phyloP scores from a whole-genome alignment of 2,329 filamentous ascomycete genomes.

The Calcarisporium arbuscula region DNA sequence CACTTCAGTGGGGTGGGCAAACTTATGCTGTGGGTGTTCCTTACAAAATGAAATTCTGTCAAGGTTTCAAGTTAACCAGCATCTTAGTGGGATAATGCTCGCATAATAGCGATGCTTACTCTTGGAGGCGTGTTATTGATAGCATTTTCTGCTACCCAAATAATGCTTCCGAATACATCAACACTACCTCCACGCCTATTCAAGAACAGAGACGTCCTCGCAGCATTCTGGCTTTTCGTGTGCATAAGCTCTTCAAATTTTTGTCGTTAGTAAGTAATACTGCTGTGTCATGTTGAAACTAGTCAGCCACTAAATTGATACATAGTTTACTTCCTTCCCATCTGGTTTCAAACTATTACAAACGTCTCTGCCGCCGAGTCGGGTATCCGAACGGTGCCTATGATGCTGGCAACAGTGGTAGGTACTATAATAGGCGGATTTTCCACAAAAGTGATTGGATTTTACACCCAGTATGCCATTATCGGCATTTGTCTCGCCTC shows the following conservation, averaged over 20 bases:
- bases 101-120: slow-evolving; percentile 37
- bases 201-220: slow-evolving; percentile 29
- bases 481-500: too few relatives aligned
- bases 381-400: slow-evolving; percentile 17
- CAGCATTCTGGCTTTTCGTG: slow-evolving; percentile 21
- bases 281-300: slow-evolving; percentile 24
- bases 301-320: slow-evolving; percentile 30
- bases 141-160: slow-evolving; percentile 32
- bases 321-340: slow-evolving; percentile 36
- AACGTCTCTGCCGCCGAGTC: slow-evolving; percentile 17
- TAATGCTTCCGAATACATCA: slow-evolving; percentile 25
- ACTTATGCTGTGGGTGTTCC: slow-evolving; percentile 19
- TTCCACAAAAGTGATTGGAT: too few relatives aligned
- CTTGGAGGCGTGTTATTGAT: slow-evolving; percentile 31
- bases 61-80: slow-evolving; percentile 8
- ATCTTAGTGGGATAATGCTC: slow-evolving; percentile 34
- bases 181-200: slow-evolving; percentile 34
- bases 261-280: slow-evolving; percentile 10
- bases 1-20: slow-evolving; percentile 38
- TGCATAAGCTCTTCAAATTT: slow-evolving; percentile 19
- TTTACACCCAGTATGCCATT: too few relatives aligned
- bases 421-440: too few relatives aligned
- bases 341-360: slow-evolving; percentile 44
- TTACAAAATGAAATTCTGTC: too few relatives aligned
- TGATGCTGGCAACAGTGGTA: slow-evolving; percentile 15